phyloP scores from a whole-genome alignment of 2,329 filamentous ascomycete genomes.

The Calycina herbarum region DNA sequence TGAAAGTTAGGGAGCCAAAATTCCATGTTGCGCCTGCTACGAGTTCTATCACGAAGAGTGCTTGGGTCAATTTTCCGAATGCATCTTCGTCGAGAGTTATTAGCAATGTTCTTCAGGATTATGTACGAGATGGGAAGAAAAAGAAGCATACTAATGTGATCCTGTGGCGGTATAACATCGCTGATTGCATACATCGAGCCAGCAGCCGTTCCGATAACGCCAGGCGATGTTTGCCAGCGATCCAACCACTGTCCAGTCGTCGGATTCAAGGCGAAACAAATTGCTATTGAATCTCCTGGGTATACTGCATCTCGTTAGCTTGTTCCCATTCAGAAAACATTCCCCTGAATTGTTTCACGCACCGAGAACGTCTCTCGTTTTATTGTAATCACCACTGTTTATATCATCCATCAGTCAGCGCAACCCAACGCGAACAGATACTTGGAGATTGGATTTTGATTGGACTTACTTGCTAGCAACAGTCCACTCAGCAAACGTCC shows the following conservation, averaged over 20 bases:
- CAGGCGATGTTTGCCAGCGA: conserved; percentile 7
- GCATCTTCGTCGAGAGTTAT: neutral
- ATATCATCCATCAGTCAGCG: neutral
- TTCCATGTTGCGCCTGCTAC: conserved; percentile 13
- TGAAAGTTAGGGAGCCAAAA: conserved; percentile 10
- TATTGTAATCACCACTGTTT: conserved; percentile 9
- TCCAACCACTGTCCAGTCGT: conserved; percentile 7
- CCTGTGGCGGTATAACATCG: neutral
- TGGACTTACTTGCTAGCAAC: conserved; percentile 3
- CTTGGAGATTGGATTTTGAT: no score
- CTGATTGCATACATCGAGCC: conserved; percentile 7
- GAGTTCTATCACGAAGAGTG: conserved; percentile 14
- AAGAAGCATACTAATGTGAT: neutral
- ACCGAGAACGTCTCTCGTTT: conserved; percentile 10
- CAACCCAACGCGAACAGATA: neutral
- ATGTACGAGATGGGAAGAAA: no score
- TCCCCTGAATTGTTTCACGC: neutral
- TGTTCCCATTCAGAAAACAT: no score
- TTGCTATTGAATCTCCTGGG: conserved; percentile 11
- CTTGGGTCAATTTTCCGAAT: conserved; percentile 14
- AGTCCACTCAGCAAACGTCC: conserved; percentile 14
- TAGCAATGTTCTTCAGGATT: neutral
- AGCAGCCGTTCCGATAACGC: conserved; percentile 5
- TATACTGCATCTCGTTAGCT: conserved; percentile 1
- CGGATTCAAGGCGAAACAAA: conserved; percentile 11